phyloP scores from a whole-genome alignment of 352 stramenopile genomes.

The Pythium utonaiense region DNA sequence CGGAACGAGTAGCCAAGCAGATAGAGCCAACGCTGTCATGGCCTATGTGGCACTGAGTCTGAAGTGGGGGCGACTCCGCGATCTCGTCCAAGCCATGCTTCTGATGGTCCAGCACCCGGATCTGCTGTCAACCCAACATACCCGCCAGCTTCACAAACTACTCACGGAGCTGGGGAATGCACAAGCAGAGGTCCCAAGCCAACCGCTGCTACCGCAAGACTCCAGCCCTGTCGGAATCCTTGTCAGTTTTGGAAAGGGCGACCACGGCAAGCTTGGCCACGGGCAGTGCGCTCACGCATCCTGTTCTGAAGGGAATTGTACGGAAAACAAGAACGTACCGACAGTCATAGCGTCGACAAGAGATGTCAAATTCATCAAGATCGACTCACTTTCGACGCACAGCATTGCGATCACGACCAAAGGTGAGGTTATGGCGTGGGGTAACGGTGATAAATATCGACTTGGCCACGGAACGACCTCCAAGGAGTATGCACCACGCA shows the following conservation, averaged over 20 bases:
- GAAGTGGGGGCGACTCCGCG: slow-evolving; percentile 57
- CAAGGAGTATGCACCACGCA: slow-evolving; percentile 67
- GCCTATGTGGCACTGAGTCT: slow-evolving; percentile 63
- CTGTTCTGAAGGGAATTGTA: slow-evolving; percentile 76
- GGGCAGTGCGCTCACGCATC: slow-evolving; percentile 60
- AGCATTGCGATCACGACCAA: slow-evolving; percentile 66
- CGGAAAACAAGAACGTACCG: slow-evolving; percentile 72
- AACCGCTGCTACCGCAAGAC: slow-evolving; percentile 26
- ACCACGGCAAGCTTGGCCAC: slow-evolving; percentile 81
- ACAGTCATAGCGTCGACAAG: slow-evolving; percentile 57
- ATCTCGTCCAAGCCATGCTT: slow-evolving; percentile 43
- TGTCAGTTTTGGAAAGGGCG: slow-evolving; percentile 85
- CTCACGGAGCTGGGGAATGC: slow-evolving; percentile 39
- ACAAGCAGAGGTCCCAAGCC: slow-evolving; percentile 21
- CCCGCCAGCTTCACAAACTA: slow-evolving; percentile 32
- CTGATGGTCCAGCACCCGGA: slow-evolving; percentile 32
- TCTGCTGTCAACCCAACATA: slow-evolving; percentile 11
- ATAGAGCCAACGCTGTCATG: slow-evolving; percentile 35
- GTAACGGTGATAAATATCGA: slow-evolving; percentile 82
- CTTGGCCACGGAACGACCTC: slow-evolving; percentile 66
- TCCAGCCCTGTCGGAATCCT: slow-evolving; percentile 38
- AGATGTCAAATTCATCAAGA: slow-evolving; percentile 51
- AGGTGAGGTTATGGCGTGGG: slow-evolving; percentile 74
- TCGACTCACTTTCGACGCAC: slow-evolving; percentile 84
- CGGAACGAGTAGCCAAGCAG: background rate